These are phyloP conservation scores for Irpex sp. DNA, from an alignment of 1,284 basidiomycete genomes.

Conservation along the genomic window DNA sequence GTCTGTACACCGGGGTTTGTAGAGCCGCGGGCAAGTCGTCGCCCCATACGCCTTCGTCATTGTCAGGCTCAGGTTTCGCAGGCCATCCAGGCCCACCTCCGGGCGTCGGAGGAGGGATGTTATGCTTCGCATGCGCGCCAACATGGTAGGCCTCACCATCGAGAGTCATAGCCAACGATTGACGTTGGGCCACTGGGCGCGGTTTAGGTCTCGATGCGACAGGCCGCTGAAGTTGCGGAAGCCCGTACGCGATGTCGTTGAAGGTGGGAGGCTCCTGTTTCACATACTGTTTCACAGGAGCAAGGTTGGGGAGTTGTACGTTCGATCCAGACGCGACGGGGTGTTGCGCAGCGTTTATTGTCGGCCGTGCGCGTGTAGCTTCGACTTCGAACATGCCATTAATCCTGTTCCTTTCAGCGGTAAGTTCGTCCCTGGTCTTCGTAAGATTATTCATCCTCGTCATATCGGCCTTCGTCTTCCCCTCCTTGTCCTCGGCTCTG, in stretches of 20 bases:
- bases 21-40: neutral
- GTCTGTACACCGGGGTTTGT: neutral
- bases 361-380: neutral
- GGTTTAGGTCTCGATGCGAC: slow-evolving; percentile 1
- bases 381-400: slow-evolving; percentile 10
- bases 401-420: slow-evolving; percentile 22
- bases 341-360: neutral
- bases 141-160: neutral
- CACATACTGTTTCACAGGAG: neutral
- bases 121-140: slow-evolving; percentile 1
- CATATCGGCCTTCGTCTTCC: slow-evolving; percentile 26
- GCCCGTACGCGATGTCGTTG: slow-evolving; percentile 1
- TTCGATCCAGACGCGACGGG: slow-evolving; percentile 18
- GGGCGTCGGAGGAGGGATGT: neutral
- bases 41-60: slow-evolving; percentile 22
- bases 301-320: neutral
- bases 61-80: slow-evolving; percentile 11
- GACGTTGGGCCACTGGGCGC: neutral
- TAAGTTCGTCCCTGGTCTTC: slow-evolving; percentile 18
- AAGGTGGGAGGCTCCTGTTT: neutral
- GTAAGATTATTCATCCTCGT: slow-evolving; percentile 24
- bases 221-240: neutral
- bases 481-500: slow-evolving; percentile 24
- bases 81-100: neutral
- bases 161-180: neutral